Percentiles rank a stretch among this genome's conserved stretches.
Evolutionary conservation across 169 alveolate species (phyloP).

Genomic region (Cryptosporidium ubiquitum): DNA sequence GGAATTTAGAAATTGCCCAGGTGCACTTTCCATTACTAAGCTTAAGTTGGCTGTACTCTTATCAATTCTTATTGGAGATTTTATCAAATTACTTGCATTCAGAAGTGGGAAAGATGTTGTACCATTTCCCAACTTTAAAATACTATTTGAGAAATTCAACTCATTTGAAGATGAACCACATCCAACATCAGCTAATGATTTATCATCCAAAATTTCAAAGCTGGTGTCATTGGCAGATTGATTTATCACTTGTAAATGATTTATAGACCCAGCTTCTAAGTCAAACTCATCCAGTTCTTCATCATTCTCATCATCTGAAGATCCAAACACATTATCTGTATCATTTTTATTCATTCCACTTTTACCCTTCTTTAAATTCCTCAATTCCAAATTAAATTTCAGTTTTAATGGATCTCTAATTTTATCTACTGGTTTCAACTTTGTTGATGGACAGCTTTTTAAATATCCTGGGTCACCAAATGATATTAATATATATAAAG

Average conservation of each 20-base stretch:
- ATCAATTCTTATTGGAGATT: slow-evolving; percentile 62
- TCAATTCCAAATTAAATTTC: slow-evolving; percentile 36
- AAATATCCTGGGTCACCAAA: slow-evolving; percentile 68
- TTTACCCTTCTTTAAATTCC: not conserved
- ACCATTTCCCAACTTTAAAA: not conserved
- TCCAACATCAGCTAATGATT: not conserved
- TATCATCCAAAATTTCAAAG: slow-evolving; percentile 24
- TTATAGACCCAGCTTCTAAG: not conserved
- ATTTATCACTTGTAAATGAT: not conserved
- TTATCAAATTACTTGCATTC: slow-evolving; percentile 15
- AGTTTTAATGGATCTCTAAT: slow-evolving; percentile 45
- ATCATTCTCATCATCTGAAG: slow-evolving; percentile 18
- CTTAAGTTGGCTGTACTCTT: slow-evolving; percentile 62
- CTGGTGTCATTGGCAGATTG: not conserved
- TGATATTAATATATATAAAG: slow-evolving; percentile 53
- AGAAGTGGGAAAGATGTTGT: slow-evolving; percentile 29
- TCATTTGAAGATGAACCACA: not conserved
- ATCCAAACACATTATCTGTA: not conserved
- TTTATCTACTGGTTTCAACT: slow-evolving; percentile 41
- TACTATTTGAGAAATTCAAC: not conserved
- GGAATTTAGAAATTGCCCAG: slow-evolving; percentile 49
- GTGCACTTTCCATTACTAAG: slow-evolving; percentile 64
- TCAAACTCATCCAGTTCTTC: slow-evolving; percentile 39
- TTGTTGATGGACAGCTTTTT: slow-evolving; percentile 55
- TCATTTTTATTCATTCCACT: not conserved